Evolutionary conservation across 1,139 yeast genomes (phyloP).

Genomic region (Candida labiduridarum): DNA sequence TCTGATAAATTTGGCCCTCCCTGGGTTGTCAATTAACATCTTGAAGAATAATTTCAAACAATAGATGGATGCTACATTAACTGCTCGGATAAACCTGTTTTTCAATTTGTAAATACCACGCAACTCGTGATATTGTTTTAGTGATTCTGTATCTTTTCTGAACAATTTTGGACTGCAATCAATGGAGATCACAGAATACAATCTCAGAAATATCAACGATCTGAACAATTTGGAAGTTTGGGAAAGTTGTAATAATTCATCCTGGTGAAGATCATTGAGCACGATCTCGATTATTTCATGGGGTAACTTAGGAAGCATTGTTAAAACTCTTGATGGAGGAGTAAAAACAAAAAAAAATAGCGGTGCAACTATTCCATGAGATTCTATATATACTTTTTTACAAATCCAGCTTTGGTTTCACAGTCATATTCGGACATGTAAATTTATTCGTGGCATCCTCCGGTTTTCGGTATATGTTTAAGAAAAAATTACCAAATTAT

Average conservation of each 20-base stretch:
- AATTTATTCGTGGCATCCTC: neutral
- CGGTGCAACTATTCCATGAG: neutral
- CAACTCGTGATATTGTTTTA: conserved; percentile 7
- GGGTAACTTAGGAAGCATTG: conserved; percentile 24
- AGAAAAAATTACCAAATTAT: neutral
- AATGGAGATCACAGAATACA: conserved; percentile 24
- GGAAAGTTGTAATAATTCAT: conserved; percentile 22
- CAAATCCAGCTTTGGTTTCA: neutral
- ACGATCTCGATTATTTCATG: conserved; percentile 23
- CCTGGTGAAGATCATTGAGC: conserved; percentile 18
- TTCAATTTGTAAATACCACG: conserved; percentile 10
- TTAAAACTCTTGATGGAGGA: neutral
- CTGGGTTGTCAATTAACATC: conserved; percentile 15
- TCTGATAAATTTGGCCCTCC: conserved; percentile 19
- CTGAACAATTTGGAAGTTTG: conserved; percentile 20
- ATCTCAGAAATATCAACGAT: conserved; percentile 19
- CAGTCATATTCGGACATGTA: conserved; percentile 2
- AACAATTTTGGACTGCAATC: conserved; percentile 21
- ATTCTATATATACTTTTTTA: neutral
- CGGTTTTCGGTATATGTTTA: conserved; percentile 6
- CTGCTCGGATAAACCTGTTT: conserved; percentile 7
- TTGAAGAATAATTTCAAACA: conserved; percentile 25
- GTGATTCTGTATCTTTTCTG: conserved; percentile 9
- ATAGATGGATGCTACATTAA: conserved; percentile 21
- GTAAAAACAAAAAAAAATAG: neutral